Evolutionary conservation across 2,329 filamentous ascomycete species (phyloP).

Genomic region (Xylaria sp.): DNA sequence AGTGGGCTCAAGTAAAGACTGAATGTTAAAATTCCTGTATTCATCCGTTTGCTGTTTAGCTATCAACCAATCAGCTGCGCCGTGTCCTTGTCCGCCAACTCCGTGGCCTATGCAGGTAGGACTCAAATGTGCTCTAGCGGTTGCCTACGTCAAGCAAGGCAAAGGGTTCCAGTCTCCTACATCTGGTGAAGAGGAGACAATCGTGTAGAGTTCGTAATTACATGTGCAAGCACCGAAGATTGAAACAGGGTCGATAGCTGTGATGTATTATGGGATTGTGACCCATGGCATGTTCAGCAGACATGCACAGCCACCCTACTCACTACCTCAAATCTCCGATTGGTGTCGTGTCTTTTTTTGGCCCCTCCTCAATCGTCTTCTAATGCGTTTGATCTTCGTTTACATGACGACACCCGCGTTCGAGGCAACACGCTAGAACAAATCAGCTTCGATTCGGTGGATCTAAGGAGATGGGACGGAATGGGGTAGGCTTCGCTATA

Average conservation of each 20-base stretch:
- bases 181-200: not conserved
- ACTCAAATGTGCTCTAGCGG: not conserved
- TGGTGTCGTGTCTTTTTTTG: not conserved
- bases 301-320: not conserved
- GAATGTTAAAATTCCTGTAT: no score
- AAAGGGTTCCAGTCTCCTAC: not conserved
- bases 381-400: not conserved
- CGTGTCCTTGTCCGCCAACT: no score
- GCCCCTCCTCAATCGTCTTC: not conserved
- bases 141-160: constrained; percentile 6
- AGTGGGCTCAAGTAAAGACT: no score
- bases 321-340: not conserved
- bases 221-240: not conserved
- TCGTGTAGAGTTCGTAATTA: constrained; percentile 4
- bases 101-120: no score
- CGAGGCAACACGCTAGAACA: constrained; percentile 3
- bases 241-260: not conserved
- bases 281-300: constrained; percentile 2
- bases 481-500: not conserved
- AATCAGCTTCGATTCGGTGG: not conserved
- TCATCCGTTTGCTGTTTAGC: no score
- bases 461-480: no score
- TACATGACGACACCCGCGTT: constrained; percentile 13
- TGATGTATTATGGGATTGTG: constrained; percentile 8
- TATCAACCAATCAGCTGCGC: no score